Percentiles rank a stretch among this genome's conserved stretches.
Evolutionary conservation across 495 filamentous ascomycete species (phyloP).

Genomic region (Glutinoglossum americanum): DNA sequence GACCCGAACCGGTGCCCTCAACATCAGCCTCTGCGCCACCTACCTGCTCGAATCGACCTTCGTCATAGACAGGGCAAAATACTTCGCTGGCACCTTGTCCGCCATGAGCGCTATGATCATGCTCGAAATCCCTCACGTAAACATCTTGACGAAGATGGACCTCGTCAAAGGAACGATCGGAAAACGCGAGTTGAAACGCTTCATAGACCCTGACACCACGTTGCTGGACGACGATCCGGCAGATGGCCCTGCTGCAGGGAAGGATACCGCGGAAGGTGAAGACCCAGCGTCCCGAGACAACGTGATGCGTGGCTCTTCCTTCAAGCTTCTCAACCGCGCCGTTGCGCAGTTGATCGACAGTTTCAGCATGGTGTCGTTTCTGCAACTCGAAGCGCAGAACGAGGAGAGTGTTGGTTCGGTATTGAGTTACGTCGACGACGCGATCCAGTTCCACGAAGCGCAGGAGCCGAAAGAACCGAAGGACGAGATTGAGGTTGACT

Average conservation of each 20-base stretch:
- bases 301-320: slow-evolving; percentile 59
- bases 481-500: slow-evolving; percentile 40
- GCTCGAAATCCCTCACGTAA: slow-evolving; percentile 88
- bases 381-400: slow-evolving; percentile 73
- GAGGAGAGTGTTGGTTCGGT: slow-evolving; percentile 83
- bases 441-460: slow-evolving; percentile 86
- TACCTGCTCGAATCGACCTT: slow-evolving; percentile 93
- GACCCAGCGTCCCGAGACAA: slow-evolving; percentile 38
- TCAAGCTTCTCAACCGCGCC: slow-evolving; percentile 57
- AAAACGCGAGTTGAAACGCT: slow-evolving; percentile 66
- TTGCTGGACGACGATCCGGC: slow-evolving; percentile 50
- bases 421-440: slow-evolving; percentile 94
- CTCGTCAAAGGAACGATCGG: slow-evolving; percentile 66
- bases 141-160: slow-evolving; percentile 93
- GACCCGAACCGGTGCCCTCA: slow-evolving; percentile 53
- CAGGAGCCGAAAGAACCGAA: slow-evolving; percentile 79
- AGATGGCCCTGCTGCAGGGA: slow-evolving; percentile 20
- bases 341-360: slow-evolving; percentile 82
- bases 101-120: slow-evolving; percentile 98
- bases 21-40: slow-evolving; percentile 80
- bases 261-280: slow-evolving; percentile 17
- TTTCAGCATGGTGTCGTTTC: slow-evolving; percentile 92
- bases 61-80: slow-evolving; percentile 85
- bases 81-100: slow-evolving; percentile 83
- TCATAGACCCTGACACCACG: slow-evolving; percentile 60